A percentile compares a stretch with the other conserved stretches of the same genome.
These are phyloP conservation scores for Aspergillus pseudotamarii DNA, from an alignment of 2,329 filamentous ascomycete species.

Conservation along the genomic window DNA sequence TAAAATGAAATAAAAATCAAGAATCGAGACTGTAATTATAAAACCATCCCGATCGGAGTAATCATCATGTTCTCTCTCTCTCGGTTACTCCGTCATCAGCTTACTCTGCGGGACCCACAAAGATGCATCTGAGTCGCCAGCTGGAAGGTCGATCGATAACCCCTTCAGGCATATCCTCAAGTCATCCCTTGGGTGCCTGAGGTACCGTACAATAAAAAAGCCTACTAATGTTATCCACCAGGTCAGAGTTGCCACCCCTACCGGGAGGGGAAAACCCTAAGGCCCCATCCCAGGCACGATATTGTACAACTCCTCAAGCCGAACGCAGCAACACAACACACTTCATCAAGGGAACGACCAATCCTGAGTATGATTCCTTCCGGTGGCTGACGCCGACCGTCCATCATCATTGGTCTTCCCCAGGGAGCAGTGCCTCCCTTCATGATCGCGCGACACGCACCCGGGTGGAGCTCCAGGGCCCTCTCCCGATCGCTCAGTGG, in stretches of 20 bases:
- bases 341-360: neutral
- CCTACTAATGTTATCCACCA: neutral
- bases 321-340: neutral
- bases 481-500: neutral
- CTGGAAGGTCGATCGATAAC: neutral
- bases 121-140: neutral
- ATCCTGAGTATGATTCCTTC: neutral
- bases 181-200: neutral
- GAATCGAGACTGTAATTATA: neutral
- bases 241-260: neutral
- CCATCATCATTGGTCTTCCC: neutral
- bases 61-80: too few relatives aligned
- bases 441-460: constrained; percentile 1
- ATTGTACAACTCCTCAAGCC: too few relatives aligned
- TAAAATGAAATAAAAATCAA: neutral
- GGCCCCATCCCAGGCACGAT: too few relatives aligned
- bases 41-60: too few relatives aligned
- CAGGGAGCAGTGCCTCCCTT: neutral
- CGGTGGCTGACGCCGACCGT: neutral
- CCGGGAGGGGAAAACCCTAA: neutral
- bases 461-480: neutral
- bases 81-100: neutral
- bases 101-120: neutral
- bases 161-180: neutral
- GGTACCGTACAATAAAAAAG: neutral